phyloP scores from a whole-genome alignment of 495 filamentous ascomycete species.

The Bacidia gigantensis region DNA sequence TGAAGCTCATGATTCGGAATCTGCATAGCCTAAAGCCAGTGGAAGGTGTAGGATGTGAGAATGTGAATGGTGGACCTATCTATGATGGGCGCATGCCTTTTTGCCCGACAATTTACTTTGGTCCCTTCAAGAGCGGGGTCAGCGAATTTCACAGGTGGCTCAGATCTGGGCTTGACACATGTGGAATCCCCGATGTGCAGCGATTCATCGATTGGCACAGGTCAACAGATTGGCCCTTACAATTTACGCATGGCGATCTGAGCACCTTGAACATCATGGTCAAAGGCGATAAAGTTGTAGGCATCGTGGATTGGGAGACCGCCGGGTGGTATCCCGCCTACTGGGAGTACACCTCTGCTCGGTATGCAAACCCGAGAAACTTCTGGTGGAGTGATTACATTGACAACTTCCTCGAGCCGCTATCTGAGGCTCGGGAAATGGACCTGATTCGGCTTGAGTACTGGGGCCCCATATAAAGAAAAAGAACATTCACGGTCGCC shows the following conservation, averaged over 20 bases:
- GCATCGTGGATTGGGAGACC: slow-evolving; percentile 41
- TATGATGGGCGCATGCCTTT: slow-evolving; percentile 26
- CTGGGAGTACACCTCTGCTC: slow-evolving; percentile 39
- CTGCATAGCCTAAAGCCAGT: slow-evolving; percentile 29
- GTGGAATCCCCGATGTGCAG: slow-evolving; percentile 23
- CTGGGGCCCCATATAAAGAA: slow-evolving; percentile 16
- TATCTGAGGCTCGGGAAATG: slow-evolving; percentile 35
- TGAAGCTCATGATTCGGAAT: slow-evolving; percentile 27
- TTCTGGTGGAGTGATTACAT: slow-evolving; percentile 34
- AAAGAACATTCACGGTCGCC: too few species aligned
- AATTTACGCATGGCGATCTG: slow-evolving; percentile 25
- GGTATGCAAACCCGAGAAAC: slow-evolving; percentile 35
- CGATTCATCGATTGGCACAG: slow-evolving; percentile 27
- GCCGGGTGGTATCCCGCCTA: slow-evolving; percentile 38
- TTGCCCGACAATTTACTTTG: slow-evolving; percentile 18
- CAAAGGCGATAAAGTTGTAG: slow-evolving; percentile 23
- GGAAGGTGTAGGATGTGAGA: slow-evolving; percentile 22
- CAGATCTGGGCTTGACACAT: slow-evolving; percentile 25
- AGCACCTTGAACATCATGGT: slow-evolving; percentile 25
- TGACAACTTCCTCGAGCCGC: slow-evolving; percentile 34
- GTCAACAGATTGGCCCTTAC: slow-evolving; percentile 20
- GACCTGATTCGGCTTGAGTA: slow-evolving; percentile 30
- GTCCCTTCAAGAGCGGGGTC: slow-evolving; percentile 27
- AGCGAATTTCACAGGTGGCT: slow-evolving; percentile 33
- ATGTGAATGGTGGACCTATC: slow-evolving; percentile 29